Base-by-base conservation (phyloP, 169 alveolate genomes). In the Plasmodium vivax region DNA sequence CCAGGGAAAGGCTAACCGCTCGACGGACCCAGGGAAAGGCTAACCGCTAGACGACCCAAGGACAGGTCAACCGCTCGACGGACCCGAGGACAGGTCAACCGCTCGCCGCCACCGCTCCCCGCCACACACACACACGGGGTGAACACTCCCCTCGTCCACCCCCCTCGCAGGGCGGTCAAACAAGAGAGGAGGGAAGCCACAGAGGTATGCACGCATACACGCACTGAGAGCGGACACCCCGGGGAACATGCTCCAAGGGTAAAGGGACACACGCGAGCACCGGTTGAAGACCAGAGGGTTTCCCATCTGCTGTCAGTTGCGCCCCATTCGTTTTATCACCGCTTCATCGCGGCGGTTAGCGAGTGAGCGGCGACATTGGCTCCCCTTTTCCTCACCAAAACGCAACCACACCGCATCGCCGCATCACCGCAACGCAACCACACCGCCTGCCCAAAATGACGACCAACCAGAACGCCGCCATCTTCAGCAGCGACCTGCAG, bases 401-500 rank as follows among this genome's bases (percentile, higher is more conserved):
- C 8, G 8, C 45, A 6, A 8, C 45, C 4, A 5, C 41, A 38
- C 45, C 45, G 45, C 45, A 38, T 2, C 8, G 6, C 45, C 58
- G 58, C 58, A 3, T 85, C 14, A 41, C 30, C 47, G 41, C 12
- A 47, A 47, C 27, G 27, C 27, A 23, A 23, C 27, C 27, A 23
- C 27, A 23, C 27, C 27, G 27, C 12, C 10, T 32, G 16, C 54
- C 27, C 12, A 84, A 84, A 88, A 88, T 88, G 94, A 72, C 94
- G 19, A 79, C 90, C 14, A 77, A 45, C 38, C 85, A 77, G 47
- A 88, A 30, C 36, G 45, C 87, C 32, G 75, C 96, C 16, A 92
- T 97, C 23, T 96, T 94, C 94, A 95, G 97, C 14, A 96, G 98
- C 16, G 98, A 97, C 72, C 93, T 97, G 23, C 98, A 97, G 77